Evolutionary conservation across 1,139 yeast species (phyloP).

Genomic region (Arxiozyma slooffiae): DNA sequence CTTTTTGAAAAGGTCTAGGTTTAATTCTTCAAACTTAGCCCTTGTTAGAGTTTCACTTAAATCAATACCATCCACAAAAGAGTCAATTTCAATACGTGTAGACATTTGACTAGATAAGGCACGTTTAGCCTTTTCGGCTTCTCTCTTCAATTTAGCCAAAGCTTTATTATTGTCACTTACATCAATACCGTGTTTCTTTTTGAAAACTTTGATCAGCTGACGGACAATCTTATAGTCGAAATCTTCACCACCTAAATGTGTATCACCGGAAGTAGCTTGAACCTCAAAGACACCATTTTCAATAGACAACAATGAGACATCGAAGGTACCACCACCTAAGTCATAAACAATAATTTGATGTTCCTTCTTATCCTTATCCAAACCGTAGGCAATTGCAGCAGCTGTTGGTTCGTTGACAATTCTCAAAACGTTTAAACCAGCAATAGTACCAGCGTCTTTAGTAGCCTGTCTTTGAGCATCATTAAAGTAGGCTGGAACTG

Average conservation of each 20-base stretch:
- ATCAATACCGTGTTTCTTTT: slow-evolving; percentile 80
- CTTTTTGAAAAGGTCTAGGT: slow-evolving; percentile 76
- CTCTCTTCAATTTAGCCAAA: slow-evolving; percentile 83
- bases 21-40: slow-evolving; percentile 92
- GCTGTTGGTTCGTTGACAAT: slow-evolving; percentile 95
- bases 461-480: slow-evolving; percentile 92
- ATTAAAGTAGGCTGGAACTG: slow-evolving; percentile 94
- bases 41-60: slow-evolving; percentile 86
- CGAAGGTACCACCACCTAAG: slow-evolving; percentile 95
- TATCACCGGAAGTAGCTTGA: slow-evolving; percentile 90
- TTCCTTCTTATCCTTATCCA: slow-evolving; percentile 80
- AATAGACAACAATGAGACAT: slow-evolving; percentile 78
- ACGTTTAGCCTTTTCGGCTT: slow-evolving; percentile 95
- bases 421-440: slow-evolving; percentile 84
- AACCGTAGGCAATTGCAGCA: slow-evolving; percentile 92
- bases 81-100: slow-evolving; percentile 84
- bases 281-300: slow-evolving; percentile 95
- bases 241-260: slow-evolving; percentile 96
- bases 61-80: slow-evolving; percentile 91
- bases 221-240: slow-evolving; percentile 83
- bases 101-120: slow-evolving; percentile 74
- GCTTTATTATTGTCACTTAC: slow-evolving; percentile 68
- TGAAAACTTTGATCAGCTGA: slow-evolving; percentile 75
- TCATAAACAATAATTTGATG: slow-evolving; percentile 88
- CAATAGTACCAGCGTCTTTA: slow-evolving; percentile 90